Percentiles rank a stretch among this genome's conserved stretches.
These are phyloP conservation scores for Dorcoceras hygrometricum DNA, from an alignment of 257 asterid genomes.

Conservation along the genomic window DNA sequence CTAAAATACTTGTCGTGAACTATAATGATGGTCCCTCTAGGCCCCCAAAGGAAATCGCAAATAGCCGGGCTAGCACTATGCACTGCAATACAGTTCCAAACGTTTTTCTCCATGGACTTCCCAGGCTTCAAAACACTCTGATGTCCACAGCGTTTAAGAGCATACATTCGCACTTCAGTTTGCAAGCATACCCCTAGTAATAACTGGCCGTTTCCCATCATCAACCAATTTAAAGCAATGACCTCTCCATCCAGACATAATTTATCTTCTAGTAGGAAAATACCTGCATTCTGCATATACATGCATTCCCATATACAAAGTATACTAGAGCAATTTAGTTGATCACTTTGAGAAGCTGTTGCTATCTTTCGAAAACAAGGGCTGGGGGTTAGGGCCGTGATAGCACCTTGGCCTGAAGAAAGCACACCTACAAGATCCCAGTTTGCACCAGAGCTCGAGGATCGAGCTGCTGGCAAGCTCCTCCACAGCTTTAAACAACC, in stretches of 20 bases:
- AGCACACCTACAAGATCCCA: slow-evolving; percentile 88
- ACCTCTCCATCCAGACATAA: slow-evolving; percentile 61
- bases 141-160: slow-evolving; percentile 57
- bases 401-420: slow-evolving; percentile 56
- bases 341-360: slow-evolving; percentile 40
- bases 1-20: slow-evolving; percentile 65
- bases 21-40: slow-evolving; percentile 62
- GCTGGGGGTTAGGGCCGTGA: slow-evolving; percentile 53
- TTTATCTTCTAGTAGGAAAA: slow-evolving; percentile 72
- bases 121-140: slow-evolving; percentile 53
- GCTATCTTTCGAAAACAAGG: slow-evolving; percentile 74
- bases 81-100: slow-evolving; percentile 78
- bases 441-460: slow-evolving; percentile 37
- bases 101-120: slow-evolving; percentile 45
- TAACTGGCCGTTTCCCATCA: slow-evolving; percentile 69
- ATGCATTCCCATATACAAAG: slow-evolving; percentile 78
- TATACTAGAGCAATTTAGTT: slow-evolving; percentile 33
- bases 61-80: slow-evolving; percentile 46
- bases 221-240: slow-evolving; percentile 68
- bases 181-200: slow-evolving; percentile 74
- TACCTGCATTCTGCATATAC: slow-evolving; percentile 56
- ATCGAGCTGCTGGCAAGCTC: slow-evolving; percentile 54
- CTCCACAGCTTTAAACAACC: slow-evolving; percentile 85
- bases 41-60: slow-evolving; percentile 85
- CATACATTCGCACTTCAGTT: slow-evolving; percentile 64